phyloP scores from a whole-genome alignment of 257 asterid genomes.

The Salvia hispanica region DNA sequence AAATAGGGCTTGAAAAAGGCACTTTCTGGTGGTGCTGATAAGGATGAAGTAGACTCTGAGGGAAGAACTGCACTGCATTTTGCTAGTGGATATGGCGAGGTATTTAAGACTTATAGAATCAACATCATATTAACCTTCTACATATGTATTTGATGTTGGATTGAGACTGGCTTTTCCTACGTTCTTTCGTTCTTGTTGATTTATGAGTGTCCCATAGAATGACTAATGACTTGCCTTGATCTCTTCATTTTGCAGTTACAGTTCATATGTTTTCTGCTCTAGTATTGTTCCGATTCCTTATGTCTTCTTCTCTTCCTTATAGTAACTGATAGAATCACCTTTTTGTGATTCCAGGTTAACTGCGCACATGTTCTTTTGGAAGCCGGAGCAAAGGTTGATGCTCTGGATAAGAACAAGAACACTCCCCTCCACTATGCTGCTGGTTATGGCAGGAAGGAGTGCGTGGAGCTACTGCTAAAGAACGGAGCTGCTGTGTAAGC shows the following conservation, averaged over 20 bases:
- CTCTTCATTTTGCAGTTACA: neutral
- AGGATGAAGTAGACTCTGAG: constrained; percentile 96
- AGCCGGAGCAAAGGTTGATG: constrained; percentile 95
- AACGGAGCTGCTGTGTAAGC: constrained; percentile 99
- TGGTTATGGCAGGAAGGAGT: constrained; percentile 95
- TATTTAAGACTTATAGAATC: constrained; percentile 27
- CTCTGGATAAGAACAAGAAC: constrained; percentile 93
- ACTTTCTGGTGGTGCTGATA: constrained; percentile 80
- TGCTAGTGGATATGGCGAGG: constrained; percentile 99
- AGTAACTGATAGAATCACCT: constrained; percentile 7
- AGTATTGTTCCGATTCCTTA: neutral
- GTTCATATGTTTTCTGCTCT: neutral
- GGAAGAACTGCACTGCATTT: constrained; percentile 98
- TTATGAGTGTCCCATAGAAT: neutral
- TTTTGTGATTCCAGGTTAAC: constrained; percentile 63
- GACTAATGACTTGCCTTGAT: neutral
- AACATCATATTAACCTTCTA: neutral
- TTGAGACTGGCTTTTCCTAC: constrained; percentile 1
- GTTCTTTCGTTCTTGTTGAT: constrained; percentile 8
- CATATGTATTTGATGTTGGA: neutral
- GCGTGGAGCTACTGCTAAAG: constrained; percentile 89
- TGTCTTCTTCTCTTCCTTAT: constrained; percentile 21
- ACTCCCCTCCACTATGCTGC: constrained; percentile 99
- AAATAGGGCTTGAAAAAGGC: constrained; percentile 79
- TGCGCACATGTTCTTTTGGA: constrained; percentile 91